Percentiles rank a stretch among this genome's conserved stretches.
Conservation (phyloP, 1,284 basidiomycete species). For the Ceratobasidium papillatum region DNA sequence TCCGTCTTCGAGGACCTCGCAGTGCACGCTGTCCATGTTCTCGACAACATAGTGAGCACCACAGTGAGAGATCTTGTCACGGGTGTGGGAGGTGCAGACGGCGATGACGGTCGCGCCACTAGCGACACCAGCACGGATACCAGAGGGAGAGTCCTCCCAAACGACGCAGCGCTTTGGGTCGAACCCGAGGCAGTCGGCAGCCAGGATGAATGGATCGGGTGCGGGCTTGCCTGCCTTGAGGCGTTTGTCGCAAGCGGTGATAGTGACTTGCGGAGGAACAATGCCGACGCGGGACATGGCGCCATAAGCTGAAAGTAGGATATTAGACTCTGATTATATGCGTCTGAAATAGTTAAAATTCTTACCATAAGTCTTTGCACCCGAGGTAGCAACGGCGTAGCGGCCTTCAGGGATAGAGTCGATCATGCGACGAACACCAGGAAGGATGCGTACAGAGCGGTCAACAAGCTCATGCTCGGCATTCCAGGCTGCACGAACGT, state of each 20-base stretch:
- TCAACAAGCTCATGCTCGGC: conserved; percentile 69
- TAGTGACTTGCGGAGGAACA: conserved; percentile 73
- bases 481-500: conserved; percentile 59
- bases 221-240: conserved; percentile 61
- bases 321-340: conserved; percentile 37
- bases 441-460: conserved; percentile 75
- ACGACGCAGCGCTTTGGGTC: conserved; percentile 58
- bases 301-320: conserved; percentile 61
- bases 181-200: conserved; percentile 74
- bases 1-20: conserved; percentile 51
- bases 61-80: conserved; percentile 66
- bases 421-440: conserved; percentile 75
- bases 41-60: conserved; percentile 75
- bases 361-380: conserved; percentile 74
- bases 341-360: conserved; percentile 45
- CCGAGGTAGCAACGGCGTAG: conserved; percentile 80
- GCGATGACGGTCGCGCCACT: conserved; percentile 79
- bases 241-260: conserved; percentile 75
- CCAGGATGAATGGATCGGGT: conserved; percentile 78
- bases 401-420: conserved; percentile 70
- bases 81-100: conserved; percentile 65
- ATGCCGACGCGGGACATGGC: conserved; percentile 79
- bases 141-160: conserved; percentile 78
- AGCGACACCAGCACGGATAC: conserved; percentile 76
- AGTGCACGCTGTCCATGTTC: conserved; percentile 64